Evolutionary conservation across 1,284 basidiomycete species (phyloP).

Genomic region (Laetiporus sulphureus): DNA sequence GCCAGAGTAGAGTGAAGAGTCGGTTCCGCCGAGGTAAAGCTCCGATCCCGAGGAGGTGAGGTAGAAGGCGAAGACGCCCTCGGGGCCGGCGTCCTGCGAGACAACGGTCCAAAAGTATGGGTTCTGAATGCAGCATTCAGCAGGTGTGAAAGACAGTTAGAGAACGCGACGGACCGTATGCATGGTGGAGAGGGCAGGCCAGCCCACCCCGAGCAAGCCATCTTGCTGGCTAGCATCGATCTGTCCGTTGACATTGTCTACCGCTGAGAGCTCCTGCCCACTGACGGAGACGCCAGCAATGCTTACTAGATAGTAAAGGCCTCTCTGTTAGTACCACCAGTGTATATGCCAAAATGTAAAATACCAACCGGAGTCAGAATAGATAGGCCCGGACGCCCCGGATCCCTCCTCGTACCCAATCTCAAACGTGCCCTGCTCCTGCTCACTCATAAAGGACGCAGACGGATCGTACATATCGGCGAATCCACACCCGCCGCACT

Average conservation of each 20-base stretch:
- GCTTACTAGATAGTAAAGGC: too few relatives aligned
- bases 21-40: constrained; percentile 51
- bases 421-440: constrained; percentile 30
- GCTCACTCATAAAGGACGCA: constrained; percentile 30
- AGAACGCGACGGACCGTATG: too few relatives aligned
- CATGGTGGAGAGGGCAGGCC: constrained; percentile 15
- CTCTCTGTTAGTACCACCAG: too few relatives aligned
- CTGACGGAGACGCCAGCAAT: constrained; percentile 14
- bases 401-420: constrained; percentile 52
- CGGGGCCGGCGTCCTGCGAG: constrained; percentile 27
- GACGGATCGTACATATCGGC: constrained; percentile 25
- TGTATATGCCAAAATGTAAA: too few relatives aligned
- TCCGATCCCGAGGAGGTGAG: constrained; percentile 38
- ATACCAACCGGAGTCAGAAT: constrained; percentile 38
- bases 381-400: constrained; percentile 41
- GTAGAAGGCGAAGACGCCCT: constrained; percentile 49
- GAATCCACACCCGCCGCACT: constrained; percentile 14
- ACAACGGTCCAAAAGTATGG: constrained; percentile 42
- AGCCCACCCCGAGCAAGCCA: constrained; percentile 20
- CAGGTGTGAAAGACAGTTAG: not conserved
- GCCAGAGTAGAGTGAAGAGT: constrained; percentile 33
- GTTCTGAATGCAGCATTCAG: constrained; percentile 1
- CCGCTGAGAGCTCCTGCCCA: constrained; percentile 12
- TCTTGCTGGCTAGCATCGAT: constrained; percentile 12
- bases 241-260: constrained; percentile 8